Evolutionary conservation across 1,284 basidiomycete species (phyloP).

Genomic region (Cryptococcus sp.): DNA sequence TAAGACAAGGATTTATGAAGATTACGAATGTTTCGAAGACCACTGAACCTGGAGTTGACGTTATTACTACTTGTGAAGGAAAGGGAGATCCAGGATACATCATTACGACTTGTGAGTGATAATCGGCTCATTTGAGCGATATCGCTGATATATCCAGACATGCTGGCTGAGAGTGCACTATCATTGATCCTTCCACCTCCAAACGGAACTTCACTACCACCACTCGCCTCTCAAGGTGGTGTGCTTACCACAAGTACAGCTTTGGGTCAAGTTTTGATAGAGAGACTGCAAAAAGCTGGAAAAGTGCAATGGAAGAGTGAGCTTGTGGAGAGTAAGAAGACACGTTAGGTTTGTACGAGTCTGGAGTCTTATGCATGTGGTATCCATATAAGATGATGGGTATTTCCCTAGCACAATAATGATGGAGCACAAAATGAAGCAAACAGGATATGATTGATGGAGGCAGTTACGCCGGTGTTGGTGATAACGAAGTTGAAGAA

Average conservation of each 20-base stretch:
- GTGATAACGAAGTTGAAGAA: too few relatives aligned
- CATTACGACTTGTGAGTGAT: conserved; percentile 57
- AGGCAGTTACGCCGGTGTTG: too few relatives aligned
- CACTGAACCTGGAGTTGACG: conserved; percentile 49
- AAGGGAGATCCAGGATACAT: conserved; percentile 77
- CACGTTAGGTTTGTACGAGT: neutral
- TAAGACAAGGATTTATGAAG: conserved; percentile 57
- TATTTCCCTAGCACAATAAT: too few relatives aligned
- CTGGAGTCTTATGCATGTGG: too few relatives aligned
- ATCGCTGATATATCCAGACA: conserved; percentile 50
- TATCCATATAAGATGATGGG: too few relatives aligned
- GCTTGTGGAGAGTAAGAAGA: neutral
- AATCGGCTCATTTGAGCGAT: neutral
- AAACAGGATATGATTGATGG: too few relatives aligned
- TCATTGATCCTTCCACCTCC: conserved; percentile 54
- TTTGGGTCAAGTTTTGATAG: conserved; percentile 65
- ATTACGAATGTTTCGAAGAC: conserved; percentile 59
- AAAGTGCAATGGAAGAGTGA: conserved; percentile 15
- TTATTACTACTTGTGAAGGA: conserved; percentile 60
- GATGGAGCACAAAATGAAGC: too few relatives aligned
- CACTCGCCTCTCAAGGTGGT: conserved; percentile 61
- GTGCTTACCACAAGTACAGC: conserved; percentile 72
- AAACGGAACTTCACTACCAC: conserved; percentile 54
- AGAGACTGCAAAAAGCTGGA: conserved; percentile 53
- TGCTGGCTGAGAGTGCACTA: conserved; percentile 71